A percentile compares a stretch with the other conserved stretches of the same genome.
Conservation (phyloP, 352 stramenopile species). For the Globisporangium cystogenes region DNA sequence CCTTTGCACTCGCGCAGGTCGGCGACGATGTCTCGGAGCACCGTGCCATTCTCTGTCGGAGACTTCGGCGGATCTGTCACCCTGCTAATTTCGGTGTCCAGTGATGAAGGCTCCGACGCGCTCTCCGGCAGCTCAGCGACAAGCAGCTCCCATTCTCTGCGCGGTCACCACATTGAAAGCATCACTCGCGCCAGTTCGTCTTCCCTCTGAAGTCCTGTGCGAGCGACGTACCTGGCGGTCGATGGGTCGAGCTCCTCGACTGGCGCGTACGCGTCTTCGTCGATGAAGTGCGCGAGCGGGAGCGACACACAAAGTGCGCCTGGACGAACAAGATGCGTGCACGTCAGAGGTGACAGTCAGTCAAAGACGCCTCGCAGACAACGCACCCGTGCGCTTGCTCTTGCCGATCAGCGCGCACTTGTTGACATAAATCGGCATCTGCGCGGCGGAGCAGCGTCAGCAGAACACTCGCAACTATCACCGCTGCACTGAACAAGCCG, state of each 20-base stretch:
- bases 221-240: conserved; percentile 21
- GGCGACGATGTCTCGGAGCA: conserved; percentile 14
- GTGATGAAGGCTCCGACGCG: background rate
- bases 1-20: conserved; percentile 19
- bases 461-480: background rate
- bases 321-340: background rate
- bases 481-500: background rate
- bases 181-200: background rate
- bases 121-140: conserved; percentile 18
- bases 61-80: background rate
- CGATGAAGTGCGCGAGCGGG: conserved; percentile 60
- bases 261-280: conserved; percentile 56
- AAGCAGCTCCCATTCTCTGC: conserved; percentile 38
- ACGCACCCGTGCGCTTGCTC: conserved; percentile 5
- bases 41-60: background rate
- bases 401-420: conserved; percentile 14
- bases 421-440: conserved; percentile 4
- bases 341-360: background rate
- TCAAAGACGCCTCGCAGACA: too few species aligned
- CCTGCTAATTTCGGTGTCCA: background rate
- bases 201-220: too few species aligned
- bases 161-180: background rate
- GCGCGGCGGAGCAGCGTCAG: background rate
- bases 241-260: conserved; percentile 23
- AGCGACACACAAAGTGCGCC: conserved; percentile 46